Evolutionary conservation across 2,329 filamentous ascomycete species (phyloP), one percentile per base, ranked within the genome.

Genomic region (Iodosphaeria phyllophila): DNA sequence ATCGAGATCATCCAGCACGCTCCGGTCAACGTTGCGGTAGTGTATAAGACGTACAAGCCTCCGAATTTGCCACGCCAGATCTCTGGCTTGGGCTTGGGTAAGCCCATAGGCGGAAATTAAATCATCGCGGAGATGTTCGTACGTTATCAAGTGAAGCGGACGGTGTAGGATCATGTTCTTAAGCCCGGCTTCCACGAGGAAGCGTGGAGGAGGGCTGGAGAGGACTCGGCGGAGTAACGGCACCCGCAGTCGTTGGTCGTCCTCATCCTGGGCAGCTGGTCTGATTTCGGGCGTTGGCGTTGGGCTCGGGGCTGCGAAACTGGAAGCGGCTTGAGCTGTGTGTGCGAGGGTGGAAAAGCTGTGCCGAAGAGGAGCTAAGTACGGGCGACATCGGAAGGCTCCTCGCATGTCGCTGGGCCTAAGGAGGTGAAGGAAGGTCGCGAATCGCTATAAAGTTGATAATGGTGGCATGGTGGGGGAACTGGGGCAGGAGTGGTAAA

Each of bases 331-430:
- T n/a, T n/a, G n/a, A n/a, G n/a, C n/a, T n/a, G n/a, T 12, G 11
- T 13, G 26, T 18, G 22, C 13, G 16, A 16, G 13, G 24, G 25
- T 33, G 18, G 23, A 31, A 8, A 27, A 24, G 17, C 26, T 25
- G 15, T 30, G 30, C 16, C 34, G 22, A 26, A 45, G 31, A 19
- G 35, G 40, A 13, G 33, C 31, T 29, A 41, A 28, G 26, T 40
- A 46, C 35, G 33, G 36, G 30, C 34, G 38, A 30, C 43, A 46
- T 36, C 40, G 32, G 20, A 40, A 42, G 20, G 41, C 31, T 24
- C 28, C 34, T 29, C 36, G 28, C 42, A 46, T 47, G 13, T 24
- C 30, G 24, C 18, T 27, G n/a, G n/a, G 25, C 25, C 25, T 22
- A 14, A 18, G 13, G n/a, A n/a, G n/a, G 19, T 23, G 17, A 13